These are phyloP conservation scores for Phascolomyces articulosus DNA, from an alignment of 371 early-diverging fungal species.

Conservation along the genomic window DNA sequence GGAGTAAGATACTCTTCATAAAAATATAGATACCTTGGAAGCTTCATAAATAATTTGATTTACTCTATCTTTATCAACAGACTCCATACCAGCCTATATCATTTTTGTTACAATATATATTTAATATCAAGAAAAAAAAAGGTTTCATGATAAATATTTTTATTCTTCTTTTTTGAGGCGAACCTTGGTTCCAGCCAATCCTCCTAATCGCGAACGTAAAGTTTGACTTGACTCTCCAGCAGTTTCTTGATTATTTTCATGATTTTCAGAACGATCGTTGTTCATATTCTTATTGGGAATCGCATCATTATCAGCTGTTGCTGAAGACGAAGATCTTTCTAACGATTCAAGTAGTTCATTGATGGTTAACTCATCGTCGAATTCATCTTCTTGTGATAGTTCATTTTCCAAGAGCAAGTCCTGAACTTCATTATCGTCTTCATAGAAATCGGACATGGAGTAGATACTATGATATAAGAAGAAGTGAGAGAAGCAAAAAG, in stretches of 20 bases:
- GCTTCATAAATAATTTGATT: constrained; percentile 62
- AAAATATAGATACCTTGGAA: constrained; percentile 50
- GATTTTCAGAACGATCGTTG: not conserved
- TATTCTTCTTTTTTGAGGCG: not conserved
- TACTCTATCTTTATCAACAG: constrained; percentile 48
- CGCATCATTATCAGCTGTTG: too few species aligned
- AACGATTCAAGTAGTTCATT: constrained; percentile 4
- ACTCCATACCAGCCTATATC: constrained; percentile 52
- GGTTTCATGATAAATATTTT: not conserved
- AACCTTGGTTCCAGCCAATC: constrained; percentile 44
- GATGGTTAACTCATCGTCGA: constrained; percentile 5
- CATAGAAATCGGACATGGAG: not conserved
- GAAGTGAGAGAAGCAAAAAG: too few species aligned
- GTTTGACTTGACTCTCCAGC: constrained; percentile 12
- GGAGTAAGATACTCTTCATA: too few species aligned
- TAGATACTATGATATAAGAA: too few species aligned
- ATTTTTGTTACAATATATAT: too few species aligned
- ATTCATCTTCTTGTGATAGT: not conserved
- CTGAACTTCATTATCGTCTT: not conserved
- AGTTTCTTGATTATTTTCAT: not conserved
- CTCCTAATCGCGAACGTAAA: constrained; percentile 37
- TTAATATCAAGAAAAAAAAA: not conserved
- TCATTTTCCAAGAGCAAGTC: not conserved
- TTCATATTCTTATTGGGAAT: not conserved
- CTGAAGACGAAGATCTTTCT: not conserved